Base-by-base conservation (phyloP, 805 yeast species). In the Sugiyamaella chiloensis region DNA sequence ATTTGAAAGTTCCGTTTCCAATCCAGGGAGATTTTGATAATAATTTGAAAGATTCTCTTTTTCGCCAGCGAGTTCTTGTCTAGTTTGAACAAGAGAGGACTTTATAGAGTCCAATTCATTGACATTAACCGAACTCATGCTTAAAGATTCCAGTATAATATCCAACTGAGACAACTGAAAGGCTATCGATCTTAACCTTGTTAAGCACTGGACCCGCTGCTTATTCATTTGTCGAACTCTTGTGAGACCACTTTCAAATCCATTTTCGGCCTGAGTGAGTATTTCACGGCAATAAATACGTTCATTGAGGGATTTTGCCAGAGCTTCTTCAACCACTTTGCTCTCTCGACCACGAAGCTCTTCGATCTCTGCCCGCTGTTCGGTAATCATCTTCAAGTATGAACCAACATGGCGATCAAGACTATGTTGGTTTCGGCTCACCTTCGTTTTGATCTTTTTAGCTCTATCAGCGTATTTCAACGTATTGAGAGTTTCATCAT, bases 401-500 rank as follows among this genome's bases (percentile, higher is more conserved):
- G 90, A 82, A 0, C 93, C 88, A 37, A 88, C 90, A 66, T 87
- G 96, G 36, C 91, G 71, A 60, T 83, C 87, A 52, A 89, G 72
- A 49, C 80, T 83, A 44, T 81, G 88, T 52, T 80, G 81, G 60
- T 89, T 89, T 52, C 93, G 67, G 2, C 78, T 73, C 2, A 86
- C 70, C 56, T 86, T 87, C 0, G 96, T 90, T 61, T 86, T 86
- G 56, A 90, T 90, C 55, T 85, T 89, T 61, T 89, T 89, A 12
- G 96, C 97, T 35, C 96, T 71, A 61, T 88, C 81, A 0, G 97
- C 97, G 64, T 90, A 91, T 48, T 87, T 87, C 52, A 91, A 74
- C 0, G 97, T 87, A 63, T 91, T 91, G 44, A 87, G 70, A 0
- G 98, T 90, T 61, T 91, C 98, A 60, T 91, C 98, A 63, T 88